Evolutionary conservation across 257 asterid species (phyloP).

Genomic region (Ajuga chamaepitys): DNA sequence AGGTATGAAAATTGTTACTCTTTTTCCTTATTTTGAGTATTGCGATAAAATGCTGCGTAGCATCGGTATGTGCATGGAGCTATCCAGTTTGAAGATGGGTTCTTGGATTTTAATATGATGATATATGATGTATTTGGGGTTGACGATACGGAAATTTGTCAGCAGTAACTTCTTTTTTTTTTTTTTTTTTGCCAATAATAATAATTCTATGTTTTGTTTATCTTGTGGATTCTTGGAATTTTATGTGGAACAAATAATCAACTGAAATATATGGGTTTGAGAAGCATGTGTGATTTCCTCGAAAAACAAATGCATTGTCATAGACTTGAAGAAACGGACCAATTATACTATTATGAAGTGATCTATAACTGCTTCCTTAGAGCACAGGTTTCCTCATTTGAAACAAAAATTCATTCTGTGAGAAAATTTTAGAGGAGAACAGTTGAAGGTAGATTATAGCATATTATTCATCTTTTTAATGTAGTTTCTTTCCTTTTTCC

Average conservation of each 20-base stretch:
- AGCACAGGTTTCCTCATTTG: neutral
- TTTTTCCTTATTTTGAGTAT: neutral
- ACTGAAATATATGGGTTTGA: neutral
- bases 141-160: neutral
- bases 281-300: neutral
- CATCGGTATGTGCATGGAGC: neutral
- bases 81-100: constrained; percentile 4
- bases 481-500: neutral
- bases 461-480: neutral
- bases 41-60: neutral
- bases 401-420: neutral
- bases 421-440: neutral
- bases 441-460: neutral
- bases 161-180: neutral
- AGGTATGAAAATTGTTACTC: constrained; percentile 33
- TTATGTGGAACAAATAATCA: neutral
- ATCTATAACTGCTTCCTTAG: neutral
- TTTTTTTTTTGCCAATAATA: neutral
- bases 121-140: neutral
- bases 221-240: neutral
- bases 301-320: neutral
- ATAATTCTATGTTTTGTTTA: neutral
- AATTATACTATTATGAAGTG: neutral
- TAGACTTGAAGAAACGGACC: neutral
- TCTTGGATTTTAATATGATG: neutral